A percentile compares a stretch with the other conserved stretches of the same genome.
phyloP scores from a whole-genome alignment of 345 rosid species.

The Hibiscus trionum region DNA sequence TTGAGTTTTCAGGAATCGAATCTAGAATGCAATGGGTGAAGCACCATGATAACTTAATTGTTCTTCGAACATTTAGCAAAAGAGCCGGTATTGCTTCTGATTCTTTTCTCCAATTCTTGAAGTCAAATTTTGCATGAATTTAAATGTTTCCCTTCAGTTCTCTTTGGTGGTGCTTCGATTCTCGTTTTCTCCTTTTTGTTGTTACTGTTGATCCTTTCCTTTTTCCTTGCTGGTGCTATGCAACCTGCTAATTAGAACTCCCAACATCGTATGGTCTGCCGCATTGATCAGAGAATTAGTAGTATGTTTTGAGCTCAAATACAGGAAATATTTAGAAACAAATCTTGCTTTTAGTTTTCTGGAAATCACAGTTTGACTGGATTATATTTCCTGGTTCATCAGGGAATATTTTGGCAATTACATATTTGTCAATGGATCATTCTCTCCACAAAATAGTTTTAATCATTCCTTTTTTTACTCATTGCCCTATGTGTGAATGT shows the following conservation, averaged over 20 bases:
- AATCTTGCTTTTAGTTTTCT: background rate
- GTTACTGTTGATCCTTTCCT: background rate
- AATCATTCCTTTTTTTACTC: background rate
- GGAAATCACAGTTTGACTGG: background rate
- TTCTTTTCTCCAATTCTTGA: background rate
- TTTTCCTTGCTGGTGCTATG: background rate
- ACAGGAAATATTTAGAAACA: background rate
- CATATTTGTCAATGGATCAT: background rate
- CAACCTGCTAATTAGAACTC: background rate
- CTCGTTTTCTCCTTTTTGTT: background rate
- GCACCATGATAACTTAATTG: constrained; percentile 79
- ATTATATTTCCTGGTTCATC: background rate
- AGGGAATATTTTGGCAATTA: background rate
- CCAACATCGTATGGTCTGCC: background rate
- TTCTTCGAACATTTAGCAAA: constrained; percentile 94
- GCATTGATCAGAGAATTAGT: background rate
- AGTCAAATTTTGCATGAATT: background rate
- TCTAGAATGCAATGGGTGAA: constrained; percentile 94
- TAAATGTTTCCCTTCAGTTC: background rate
- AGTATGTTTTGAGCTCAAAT: background rate
- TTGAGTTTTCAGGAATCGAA: constrained; percentile 77
- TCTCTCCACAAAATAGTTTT: background rate
- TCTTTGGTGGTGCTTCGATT: background rate
- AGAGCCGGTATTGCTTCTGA: constrained; percentile 66
- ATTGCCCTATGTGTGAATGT: background rate